phyloP scores from a whole-genome alignment of 345 rosid genomes.

The Corchorus olitorius region DNA sequence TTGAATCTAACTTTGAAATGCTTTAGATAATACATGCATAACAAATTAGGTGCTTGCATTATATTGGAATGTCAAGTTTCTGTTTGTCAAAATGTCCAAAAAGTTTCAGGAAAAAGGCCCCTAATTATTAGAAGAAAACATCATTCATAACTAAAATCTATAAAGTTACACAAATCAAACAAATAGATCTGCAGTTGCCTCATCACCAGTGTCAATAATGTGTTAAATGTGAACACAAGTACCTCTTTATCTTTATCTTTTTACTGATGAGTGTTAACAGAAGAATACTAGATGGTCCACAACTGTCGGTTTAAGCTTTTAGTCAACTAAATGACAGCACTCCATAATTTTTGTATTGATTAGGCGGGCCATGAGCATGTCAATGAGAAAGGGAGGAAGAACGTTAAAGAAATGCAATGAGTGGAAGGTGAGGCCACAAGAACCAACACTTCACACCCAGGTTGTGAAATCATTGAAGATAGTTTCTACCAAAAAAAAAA shows the following conservation, averaged over 20 bases:
- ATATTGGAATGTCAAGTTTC: background rate
- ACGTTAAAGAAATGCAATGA: background rate
- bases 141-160: background rate
- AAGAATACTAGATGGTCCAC: constrained; percentile 6
- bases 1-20: background rate
- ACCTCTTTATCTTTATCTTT: constrained; percentile 8
- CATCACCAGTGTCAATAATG: background rate
- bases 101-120: background rate
- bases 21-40: background rate
- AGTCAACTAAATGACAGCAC: constrained; percentile 1
- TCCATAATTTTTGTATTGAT: background rate
- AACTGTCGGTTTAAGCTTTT: constrained; percentile 12
- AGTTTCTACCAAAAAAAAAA: too few species aligned
- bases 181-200: background rate
- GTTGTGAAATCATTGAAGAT: constrained; percentile 8
- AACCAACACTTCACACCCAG: background rate
- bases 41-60: background rate
- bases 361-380: background rate
- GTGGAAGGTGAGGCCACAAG: constrained; percentile 3
- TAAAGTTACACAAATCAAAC: background rate
- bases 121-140: constrained; percentile 8
- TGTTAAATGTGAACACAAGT: background rate
- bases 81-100: background rate
- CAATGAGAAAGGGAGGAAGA: constrained; percentile 2
- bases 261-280: constrained; percentile 14